Evolutionary conservation across 2,329 filamentous ascomycete species (phyloP).

Genomic region (Botryotinia globosa): DNA sequence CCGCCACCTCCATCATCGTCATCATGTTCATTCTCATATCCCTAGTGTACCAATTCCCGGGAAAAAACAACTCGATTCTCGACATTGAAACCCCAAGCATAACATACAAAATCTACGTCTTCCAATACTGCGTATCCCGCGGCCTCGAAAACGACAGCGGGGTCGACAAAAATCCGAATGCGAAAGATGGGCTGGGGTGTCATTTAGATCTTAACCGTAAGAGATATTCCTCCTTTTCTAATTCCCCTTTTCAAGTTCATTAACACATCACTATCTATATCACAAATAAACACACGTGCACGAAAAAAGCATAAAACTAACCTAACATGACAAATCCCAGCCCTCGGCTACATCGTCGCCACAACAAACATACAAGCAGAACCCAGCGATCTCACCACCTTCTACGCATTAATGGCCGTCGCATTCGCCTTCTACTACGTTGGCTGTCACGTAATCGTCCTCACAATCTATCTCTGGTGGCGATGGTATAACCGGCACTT

Average conservation of each 20-base stretch:
- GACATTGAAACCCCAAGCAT: background rate
- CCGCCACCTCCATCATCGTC: background rate
- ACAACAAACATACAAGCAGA: background rate
- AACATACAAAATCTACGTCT: background rate
- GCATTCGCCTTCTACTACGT: background rate
- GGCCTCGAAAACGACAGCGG: background rate
- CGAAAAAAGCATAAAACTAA: background rate
- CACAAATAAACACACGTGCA: fast-evolving
- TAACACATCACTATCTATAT: too few relatives aligned
- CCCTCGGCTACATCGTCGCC: background rate
- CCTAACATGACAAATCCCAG: background rate
- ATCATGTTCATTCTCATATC: background rate
- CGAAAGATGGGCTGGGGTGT: background rate
- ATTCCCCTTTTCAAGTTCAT: too few relatives aligned
- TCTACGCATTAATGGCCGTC: background rate
- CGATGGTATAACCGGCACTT: background rate
- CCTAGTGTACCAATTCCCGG: background rate
- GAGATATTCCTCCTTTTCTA: background rate
- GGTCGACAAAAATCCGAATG: background rate
- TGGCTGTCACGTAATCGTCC: background rate
- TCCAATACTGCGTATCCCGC: background rate
- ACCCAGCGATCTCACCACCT: background rate
- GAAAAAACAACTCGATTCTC: background rate
- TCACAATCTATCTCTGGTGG: background rate
- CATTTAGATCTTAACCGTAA: conserved; percentile 3